A percentile compares a stretch with the other conserved stretches of the same genome.
Evolutionary conservation across 345 rosid species (phyloP).

Genomic region (Rubroshorea leprosula): DNA sequence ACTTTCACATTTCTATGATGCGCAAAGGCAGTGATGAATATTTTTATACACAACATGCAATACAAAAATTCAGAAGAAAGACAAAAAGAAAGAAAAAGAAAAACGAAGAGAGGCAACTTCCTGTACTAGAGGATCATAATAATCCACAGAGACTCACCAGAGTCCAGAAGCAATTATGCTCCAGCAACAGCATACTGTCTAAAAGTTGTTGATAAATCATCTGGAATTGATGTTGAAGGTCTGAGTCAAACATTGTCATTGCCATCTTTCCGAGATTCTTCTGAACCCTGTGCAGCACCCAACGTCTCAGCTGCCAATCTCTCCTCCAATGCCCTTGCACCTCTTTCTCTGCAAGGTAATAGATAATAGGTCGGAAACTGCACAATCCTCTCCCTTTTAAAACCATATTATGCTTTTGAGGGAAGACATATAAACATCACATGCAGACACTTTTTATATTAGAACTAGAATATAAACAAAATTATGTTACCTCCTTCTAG

Average conservation of each 20-base stretch:
- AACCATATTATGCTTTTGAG: too few relatives aligned
- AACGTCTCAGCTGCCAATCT: conserved; percentile 78
- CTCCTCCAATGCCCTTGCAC: conserved; percentile 97
- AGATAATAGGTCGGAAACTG: not conserved
- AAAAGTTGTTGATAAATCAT: conserved; percentile 9
- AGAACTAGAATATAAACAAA: not conserved
- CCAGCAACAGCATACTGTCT: conserved; percentile 21
- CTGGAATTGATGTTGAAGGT: not conserved
- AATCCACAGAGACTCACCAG: conserved; percentile 17
- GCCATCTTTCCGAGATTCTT: conserved; percentile 52
- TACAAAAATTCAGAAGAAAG: conserved; percentile 1
- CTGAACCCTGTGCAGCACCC: conserved; percentile 43
- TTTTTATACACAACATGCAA: too few relatives aligned
- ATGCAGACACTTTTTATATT: too few relatives aligned
- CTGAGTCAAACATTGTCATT: conserved; percentile 50
- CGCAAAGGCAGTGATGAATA: too few relatives aligned
- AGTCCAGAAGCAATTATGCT: conserved; percentile 19
- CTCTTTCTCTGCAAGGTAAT: conserved; percentile 71
- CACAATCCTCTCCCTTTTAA: not conserved
- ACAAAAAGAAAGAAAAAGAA: not conserved
- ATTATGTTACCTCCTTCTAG: conserved; percentile 78
- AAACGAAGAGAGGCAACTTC: not conserved
- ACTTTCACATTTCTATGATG: conserved; percentile 15
- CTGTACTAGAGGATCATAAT: conserved; percentile 17
- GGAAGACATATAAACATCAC: too few relatives aligned